Evolutionary conservation across 208 protist species (phyloP), one percentile per base, ranked within the genome.

Genomic region (Crithidia bombi): DNA sequence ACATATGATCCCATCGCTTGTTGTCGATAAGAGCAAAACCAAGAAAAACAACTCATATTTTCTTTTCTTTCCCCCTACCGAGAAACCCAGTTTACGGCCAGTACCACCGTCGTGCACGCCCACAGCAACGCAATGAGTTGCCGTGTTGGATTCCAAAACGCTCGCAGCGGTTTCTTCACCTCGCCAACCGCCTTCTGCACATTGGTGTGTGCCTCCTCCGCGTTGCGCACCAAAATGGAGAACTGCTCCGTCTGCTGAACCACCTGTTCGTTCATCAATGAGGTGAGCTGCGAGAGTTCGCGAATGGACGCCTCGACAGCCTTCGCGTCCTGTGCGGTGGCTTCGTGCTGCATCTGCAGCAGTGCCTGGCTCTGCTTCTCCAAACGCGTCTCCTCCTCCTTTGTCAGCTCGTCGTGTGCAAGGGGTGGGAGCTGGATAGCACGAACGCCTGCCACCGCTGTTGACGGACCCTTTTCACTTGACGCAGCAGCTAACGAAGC

Each of bases 241-340:
- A 96, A 89, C 63, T 94, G 85, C 76, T 94, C 91, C n/a, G 75
- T 85, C 69, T 96, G 91, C 73, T 90, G 75, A 61, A 92, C 46
- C 10, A 94, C 83, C 63, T 86, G 73, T 55, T 93, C 89, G 64
- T 86, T 96, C 78, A 94, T 88, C 15, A 96, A 70, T 2, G 85
- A 87, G 10, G 88, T 96, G 33, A 96, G 76, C 72, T 94, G 87
- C n/a, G 91, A 93, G 3, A 96, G 75, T 36, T 96, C 91, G 23
- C 86, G 77, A 21, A 96, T 83, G 3, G 86, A 89, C 0, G 73
- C 77, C 73, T 94, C 91, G 11, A 96, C 77, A 2, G 64, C 65
- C 50, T 85, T 88, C 0, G 89, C 91, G 58, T 94, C 91, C 32
- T 87, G 67, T 17, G 84, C 81, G 12, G 76, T 78, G 14, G 83